Evolutionary conservation across 2,329 filamentous ascomycete species (phyloP).

Genomic region (Diaporthe helianthi): DNA sequence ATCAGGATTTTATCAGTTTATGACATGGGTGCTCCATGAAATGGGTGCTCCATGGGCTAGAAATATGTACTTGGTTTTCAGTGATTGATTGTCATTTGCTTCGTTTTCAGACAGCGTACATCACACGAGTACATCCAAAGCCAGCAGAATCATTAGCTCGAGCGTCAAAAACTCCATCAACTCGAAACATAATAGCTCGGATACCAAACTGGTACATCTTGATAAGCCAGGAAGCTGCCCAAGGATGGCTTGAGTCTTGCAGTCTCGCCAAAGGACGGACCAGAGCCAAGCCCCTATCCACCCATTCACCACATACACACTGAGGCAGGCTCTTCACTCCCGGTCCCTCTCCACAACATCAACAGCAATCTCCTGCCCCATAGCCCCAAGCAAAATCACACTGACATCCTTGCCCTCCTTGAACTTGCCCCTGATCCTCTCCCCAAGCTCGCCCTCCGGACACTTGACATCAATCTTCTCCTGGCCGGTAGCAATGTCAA

Average conservation of each 20-base stretch:
- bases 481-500: background rate
- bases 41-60: accelerated
- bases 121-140: background rate
- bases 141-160: background rate
- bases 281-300: too few relatives aligned
- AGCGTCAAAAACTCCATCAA: background rate
- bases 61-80: background rate
- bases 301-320: too few relatives aligned
- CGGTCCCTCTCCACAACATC: background rate
- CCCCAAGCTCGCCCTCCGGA: background rate
- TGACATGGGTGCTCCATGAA: accelerated
- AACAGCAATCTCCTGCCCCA: background rate
- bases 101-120: background rate
- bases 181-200: background rate
- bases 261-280: background rate
- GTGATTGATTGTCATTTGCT: background rate
- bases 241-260: too few relatives aligned
- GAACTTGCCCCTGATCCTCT: slow-evolving; percentile 6
- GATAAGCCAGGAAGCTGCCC: too few relatives aligned
- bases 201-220: too few relatives aligned
- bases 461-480: background rate
- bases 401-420: background rate
- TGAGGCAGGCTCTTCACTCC: background rate
- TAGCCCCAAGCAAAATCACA: background rate
- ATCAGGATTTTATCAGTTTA: background rate